Base-by-base conservation (phyloP, 768 basidiomycete genomes). In the Auriscalpium microsporum region DNA sequence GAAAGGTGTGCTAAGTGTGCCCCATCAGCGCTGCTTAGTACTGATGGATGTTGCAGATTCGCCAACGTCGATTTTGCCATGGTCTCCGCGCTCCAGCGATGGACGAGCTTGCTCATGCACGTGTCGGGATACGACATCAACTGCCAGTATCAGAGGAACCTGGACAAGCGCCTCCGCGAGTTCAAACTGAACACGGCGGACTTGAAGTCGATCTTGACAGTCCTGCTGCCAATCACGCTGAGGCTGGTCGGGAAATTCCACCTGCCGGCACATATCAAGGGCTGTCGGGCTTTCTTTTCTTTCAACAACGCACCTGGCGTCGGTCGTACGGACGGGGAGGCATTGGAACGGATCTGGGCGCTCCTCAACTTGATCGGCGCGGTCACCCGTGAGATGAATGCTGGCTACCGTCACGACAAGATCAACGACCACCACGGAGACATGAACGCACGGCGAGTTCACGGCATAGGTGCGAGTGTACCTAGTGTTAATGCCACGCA, bases 341-440 rank as follows among this genome's bases (percentile, higher is more conserved):
- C 14, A 2, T 17, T 17, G 14, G 40, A 42, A 64, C 40, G 60
- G 60, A 52, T 59, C 13, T 64, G 63, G 61, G 35, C 60, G 10
- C 14, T 13, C 1, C 35, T 56, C 33, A 62, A 59, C 28, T 48
- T 35, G 1, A 36, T 62, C 3, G 58, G 53, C 4, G 21, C 37
- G 0, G 47, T 54, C 2, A 56, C 60, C 0, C 45, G 52, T 14
- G 58, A 64, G 48, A 64, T 64, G 63, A 45, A 47, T 4, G 21
- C 58, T 0, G 63, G 61, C 0, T 53, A 59, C 47, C 56, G 63
- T 1, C 63, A 42, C 40, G 40, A 42, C 17, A 42, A 17, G 40
- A 42, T 42, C 40, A 42, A 42, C 17, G 40, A 42, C 8, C 40
- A 42, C 40, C 40, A 42, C 40, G 17, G 40, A 13, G 40, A 42